Conservation (phyloP, 768 basidiomycete species). For the Tylopilus cervinicoccineus region DNA sequence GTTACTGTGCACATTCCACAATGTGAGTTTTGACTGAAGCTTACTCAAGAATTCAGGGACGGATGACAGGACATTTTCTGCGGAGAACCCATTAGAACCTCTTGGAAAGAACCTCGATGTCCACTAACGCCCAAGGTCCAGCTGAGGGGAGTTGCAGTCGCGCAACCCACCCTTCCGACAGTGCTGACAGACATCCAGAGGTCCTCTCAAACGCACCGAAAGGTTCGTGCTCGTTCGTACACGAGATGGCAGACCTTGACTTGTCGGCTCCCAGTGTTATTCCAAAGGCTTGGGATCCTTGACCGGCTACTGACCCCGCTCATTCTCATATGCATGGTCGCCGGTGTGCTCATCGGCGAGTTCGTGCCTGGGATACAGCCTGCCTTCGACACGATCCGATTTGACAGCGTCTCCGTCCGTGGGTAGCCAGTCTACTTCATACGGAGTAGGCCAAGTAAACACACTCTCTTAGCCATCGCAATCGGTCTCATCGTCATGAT, state of each 20-base stretch:
- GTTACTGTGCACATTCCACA: too few relatives aligned
- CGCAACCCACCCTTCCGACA: not conserved
- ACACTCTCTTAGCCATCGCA: constrained; percentile 55
- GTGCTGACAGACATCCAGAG: not conserved
- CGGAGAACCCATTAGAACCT: too few relatives aligned
- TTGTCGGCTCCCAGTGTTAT: constrained; percentile 28
- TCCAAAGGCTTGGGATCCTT: constrained; percentile 42
- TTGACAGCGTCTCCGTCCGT: constrained; percentile 77
- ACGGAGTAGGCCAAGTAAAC: not conserved
- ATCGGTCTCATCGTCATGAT: constrained; percentile 84
- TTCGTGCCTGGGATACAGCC: constrained; percentile 56
- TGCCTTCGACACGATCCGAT: constrained; percentile 59
- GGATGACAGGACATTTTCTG: too few relatives aligned
- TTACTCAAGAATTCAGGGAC: too few relatives aligned
- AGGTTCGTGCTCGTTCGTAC: constrained; percentile 2
- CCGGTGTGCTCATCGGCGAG: constrained; percentile 72
- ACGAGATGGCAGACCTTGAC: not conserved
- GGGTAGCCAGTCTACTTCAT: constrained; percentile 29
- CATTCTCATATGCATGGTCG: constrained; percentile 69
- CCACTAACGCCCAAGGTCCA: not conserved
- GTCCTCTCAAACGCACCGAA: not conserved
- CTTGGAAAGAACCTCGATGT: not conserved
- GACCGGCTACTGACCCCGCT: constrained; percentile 63
- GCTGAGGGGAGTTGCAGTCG: not conserved
- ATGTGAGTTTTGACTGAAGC: too few relatives aligned